phyloP scores from a whole-genome alignment of 805 yeast species.

The Kluyveromyces starmeri region DNA sequence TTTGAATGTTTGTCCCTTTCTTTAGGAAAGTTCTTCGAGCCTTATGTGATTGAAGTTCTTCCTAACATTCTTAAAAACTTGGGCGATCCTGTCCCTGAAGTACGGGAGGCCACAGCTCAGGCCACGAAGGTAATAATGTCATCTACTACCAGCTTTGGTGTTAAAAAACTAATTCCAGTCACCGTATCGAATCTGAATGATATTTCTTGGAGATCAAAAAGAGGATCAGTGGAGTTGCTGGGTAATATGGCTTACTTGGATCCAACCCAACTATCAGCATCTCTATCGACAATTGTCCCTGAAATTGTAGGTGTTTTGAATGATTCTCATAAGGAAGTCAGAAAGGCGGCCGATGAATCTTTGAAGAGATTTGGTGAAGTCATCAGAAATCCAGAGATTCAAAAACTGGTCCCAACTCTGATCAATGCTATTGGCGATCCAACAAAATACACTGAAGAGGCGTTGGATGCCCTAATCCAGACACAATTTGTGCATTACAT shows the following conservation, averaged over 20 bases:
- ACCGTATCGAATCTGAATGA: conserved; percentile 82
- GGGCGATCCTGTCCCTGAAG: conserved; percentile 81
- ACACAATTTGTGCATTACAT: conserved; percentile 96
- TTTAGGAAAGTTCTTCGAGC: conserved; percentile 77
- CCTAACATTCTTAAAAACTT: conserved; percentile 72
- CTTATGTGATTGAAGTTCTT: conserved; percentile 81
- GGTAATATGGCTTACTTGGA: conserved; percentile 98
- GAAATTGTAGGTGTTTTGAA: conserved; percentile 91
- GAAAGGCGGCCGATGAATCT: conserved; percentile 88
- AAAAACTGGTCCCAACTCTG: conserved; percentile 75
- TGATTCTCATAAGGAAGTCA: conserved; percentile 93
- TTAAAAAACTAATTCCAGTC: conserved; percentile 81
- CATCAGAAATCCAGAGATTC: conserved; percentile 94
- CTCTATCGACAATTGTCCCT: conserved; percentile 85
- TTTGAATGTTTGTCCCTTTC: conserved; percentile 76
- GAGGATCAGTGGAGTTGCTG: conserved; percentile 89
- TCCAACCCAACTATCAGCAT: conserved; percentile 85
- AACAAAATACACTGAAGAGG: conserved; percentile 77
- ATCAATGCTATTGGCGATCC: conserved; percentile 95
- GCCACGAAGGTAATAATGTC: conserved; percentile 88
- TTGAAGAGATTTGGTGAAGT: conserved; percentile 93
- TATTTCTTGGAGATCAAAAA: conserved; percentile 91
- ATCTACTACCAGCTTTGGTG: conserved; percentile 85
- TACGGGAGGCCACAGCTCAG: conserved; percentile 77
- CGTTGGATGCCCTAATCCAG: conserved; percentile 73